Base-by-base conservation (phyloP, 2,329 filamentous ascomycete species). In the Penicillium sp. region DNA sequence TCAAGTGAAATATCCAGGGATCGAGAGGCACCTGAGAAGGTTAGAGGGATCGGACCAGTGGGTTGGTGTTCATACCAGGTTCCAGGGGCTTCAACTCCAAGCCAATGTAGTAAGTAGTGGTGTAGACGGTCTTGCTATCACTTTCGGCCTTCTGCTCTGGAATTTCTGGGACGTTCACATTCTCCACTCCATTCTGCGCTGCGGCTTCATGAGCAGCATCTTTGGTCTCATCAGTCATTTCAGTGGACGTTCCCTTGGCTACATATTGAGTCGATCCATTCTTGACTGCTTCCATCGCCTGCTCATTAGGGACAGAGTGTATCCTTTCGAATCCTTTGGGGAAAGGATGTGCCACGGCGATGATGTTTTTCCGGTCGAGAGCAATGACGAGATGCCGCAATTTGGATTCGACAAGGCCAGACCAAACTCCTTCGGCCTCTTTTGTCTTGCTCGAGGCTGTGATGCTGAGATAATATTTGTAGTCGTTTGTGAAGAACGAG, bases 381-480 rank as follows among this genome's bases (percentile, higher is more conserved):
- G 87, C 87, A 58, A 86, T 84, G 14, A 96, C 90, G 14, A 99
- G 80, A 61, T 92, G 81, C 61, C 94, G 85, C 38, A 97, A 84
- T 72, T 95, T 96, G 14, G 94, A 96, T 71, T 97, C 90, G 4
- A 99, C 90, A 46, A 92, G 85, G 35, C 94, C 94, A 16, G 89
- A 90, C 90, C 92, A 97, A 2, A 87, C 81, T 48, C 90, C 86
- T 66, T 95, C 89, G 1, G 88, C 85, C 62, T 96, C 90, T 67
- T 92, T 91, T 28, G 85, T 88, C 54, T 83, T 88, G 69, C 90
- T 92, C 1, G 90, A 87, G 14, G 90, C 85, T 44, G 92, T 87
- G 50, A 99, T 87, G 46, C 88, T 90, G 48, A 99, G 84, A 69
- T 97, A 99, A 70, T 97, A 96, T 71, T 95, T 96, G 78, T 95